Base-by-base conservation (phyloP, 345 rosid genomes). In the thale cress (Arabidopsis thaliana) region DNA sequence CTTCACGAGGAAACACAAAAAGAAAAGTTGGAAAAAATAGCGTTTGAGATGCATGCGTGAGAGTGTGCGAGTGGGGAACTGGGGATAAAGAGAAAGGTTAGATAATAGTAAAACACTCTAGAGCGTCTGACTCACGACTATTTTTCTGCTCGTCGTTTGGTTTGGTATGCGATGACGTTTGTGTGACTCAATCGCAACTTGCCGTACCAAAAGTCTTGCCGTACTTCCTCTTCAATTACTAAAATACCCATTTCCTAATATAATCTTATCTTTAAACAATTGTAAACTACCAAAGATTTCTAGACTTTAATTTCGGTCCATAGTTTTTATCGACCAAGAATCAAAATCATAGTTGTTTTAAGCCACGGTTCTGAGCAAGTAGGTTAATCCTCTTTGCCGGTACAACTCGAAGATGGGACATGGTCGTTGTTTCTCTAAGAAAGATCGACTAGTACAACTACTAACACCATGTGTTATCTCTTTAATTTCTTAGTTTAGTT, bases 101-200 rank as follows among this genome's bases (percentile, higher is more conserved):
- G 45, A 41, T 56, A 78, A 58, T 78, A 72, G 69, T 78, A 72
- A 78, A 78, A 78, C 65, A 78, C 65, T 72, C 81, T 72, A 78
- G 81, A 72, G 65, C 40, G 77, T 78, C 81, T 78, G 81, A 78
- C 81, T 71, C 68, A 50, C 77, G 81, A 78, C 81, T 78, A 70
- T 36, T 37, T 59, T 77, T 11, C 32, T 9, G 1, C 14, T 59
- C 57, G 34, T 28, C 6, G 65, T 70, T 59, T 69, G 76, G 71
- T 77, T 72, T 51, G 59, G 65, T 67, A 65, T 46, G 60, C 45
- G 73, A 71, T 76, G 80, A 76, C 80, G 80, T 69, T 10, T 4
- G 28, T 55, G 5, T 78, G 72, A 78, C 77, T 72, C 73, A 58
- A 16, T 51, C 59, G 13, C 77, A 71, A 78, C 64, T 66, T 66